Evolutionary conservation across 225 moss, liverwort and hornwort genomes (phyloP).

Genomic region (Bryoerythrophyllum caledonicum): DNA sequence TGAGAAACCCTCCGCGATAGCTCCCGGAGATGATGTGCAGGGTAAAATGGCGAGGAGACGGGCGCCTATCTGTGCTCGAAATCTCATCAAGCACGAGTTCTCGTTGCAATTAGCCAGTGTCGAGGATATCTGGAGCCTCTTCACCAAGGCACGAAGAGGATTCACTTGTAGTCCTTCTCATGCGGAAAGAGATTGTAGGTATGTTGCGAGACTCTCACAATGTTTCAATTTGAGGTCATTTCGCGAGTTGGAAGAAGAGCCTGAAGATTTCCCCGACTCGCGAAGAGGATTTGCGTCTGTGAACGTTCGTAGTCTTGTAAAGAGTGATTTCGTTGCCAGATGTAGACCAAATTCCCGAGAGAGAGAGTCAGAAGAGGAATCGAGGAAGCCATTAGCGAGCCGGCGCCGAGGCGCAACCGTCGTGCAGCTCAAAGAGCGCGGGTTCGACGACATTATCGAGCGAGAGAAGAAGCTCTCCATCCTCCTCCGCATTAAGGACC

Average conservation of each 20-base stretch:
- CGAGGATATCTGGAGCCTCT: neutral
- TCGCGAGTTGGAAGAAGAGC: neutral
- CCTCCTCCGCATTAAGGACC: constrained; percentile 59
- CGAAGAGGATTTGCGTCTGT: neutral
- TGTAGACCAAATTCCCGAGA: neutral
- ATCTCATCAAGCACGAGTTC: neutral
- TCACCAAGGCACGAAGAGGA: neutral
- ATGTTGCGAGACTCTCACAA: neutral
- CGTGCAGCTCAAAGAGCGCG: constrained; percentile 50
- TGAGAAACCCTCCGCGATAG: neutral
- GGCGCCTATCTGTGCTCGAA: constrained; percentile 2
- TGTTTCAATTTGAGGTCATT: neutral
- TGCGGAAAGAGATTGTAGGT: neutral
- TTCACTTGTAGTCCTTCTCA: neutral
- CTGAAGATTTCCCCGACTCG: constrained; percentile 17
- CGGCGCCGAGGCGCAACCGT: constrained; percentile 17
- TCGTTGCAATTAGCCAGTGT: neutral
- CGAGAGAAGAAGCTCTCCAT: constrained; percentile 71
- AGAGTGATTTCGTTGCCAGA: too few species aligned
- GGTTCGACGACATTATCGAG: constrained; percentile 77
- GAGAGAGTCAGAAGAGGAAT: neutral
- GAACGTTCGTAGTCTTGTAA: neutral
- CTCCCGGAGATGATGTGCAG: neutral
- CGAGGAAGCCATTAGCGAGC: neutral
- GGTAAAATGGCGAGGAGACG: constrained; percentile 21